A percentile compares a stretch with the other conserved stretches of the same genome.
Evolutionary conservation across 257 asterid species (phyloP).

Genomic region (Nyctanthes arbortristis): DNA sequence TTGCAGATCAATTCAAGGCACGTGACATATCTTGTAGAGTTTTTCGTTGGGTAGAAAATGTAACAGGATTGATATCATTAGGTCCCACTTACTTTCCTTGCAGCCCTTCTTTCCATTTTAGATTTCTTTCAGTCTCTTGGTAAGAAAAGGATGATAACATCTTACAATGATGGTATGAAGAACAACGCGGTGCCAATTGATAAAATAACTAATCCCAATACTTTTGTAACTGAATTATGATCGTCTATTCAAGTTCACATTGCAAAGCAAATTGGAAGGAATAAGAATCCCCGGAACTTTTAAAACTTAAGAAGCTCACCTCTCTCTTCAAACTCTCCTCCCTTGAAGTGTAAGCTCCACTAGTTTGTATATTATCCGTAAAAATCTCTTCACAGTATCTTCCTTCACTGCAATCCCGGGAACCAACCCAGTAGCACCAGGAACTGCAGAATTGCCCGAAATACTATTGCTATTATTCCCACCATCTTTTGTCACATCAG

Average conservation of each 20-base stretch:
- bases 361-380: constrained; percentile 80
- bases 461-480: constrained; percentile 23
- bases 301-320: constrained; percentile 31
- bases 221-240: not conserved
- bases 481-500: constrained; percentile 58
- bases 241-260: constrained; percentile 3
- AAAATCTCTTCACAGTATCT: constrained; percentile 29
- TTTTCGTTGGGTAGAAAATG: not conserved
- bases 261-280: not conserved
- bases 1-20: not conserved
- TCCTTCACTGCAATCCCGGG: constrained; percentile 35
- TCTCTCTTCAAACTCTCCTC: constrained; percentile 93
- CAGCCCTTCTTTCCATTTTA: not conserved
- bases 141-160: not conserved
- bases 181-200: no score
- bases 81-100: not conserved
- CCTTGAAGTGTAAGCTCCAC: constrained; percentile 95
- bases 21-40: not conserved
- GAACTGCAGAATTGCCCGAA: constrained; percentile 32
- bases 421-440: constrained; percentile 43
- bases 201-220: not conserved
- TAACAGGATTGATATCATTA: not conserved
- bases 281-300: not conserved
- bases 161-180: not conserved
- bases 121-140: not conserved